These are phyloP conservation scores for Botrytis cinerea DNA, from an alignment of 2,329 filamentous ascomycete species.

Conservation along the genomic window DNA sequence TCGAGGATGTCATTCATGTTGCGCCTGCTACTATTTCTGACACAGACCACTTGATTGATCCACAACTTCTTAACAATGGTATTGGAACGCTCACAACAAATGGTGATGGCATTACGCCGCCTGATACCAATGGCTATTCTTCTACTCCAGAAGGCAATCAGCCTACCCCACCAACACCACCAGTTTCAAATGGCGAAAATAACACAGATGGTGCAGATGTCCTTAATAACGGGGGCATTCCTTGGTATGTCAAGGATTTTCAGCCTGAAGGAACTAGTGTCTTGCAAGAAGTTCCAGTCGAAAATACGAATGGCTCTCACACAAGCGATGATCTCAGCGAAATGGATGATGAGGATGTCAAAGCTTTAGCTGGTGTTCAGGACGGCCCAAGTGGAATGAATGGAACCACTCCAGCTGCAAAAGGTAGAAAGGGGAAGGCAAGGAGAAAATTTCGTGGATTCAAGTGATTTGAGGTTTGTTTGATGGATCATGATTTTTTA, in stretches of 20 bases:
- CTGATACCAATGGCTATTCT: conserved; percentile 51
- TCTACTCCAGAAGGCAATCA: conserved; percentile 30
- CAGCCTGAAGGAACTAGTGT: conserved; percentile 79
- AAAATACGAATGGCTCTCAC: conserved; percentile 66
- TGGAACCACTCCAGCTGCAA: conserved; percentile 26
- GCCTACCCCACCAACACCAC: conserved; percentile 61
- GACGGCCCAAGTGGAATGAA: conserved; percentile 27
- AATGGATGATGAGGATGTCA: conserved; percentile 86
- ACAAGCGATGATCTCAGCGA: conserved; percentile 90
- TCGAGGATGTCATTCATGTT: conserved; percentile 25
- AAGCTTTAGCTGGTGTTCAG: conserved; percentile 56
- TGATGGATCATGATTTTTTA: conserved; percentile 4
- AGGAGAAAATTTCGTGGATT: conserved; percentile 35
- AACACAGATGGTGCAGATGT: conserved; percentile 27
- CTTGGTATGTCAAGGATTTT: conserved; percentile 85
- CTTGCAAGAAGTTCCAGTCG: conserved; percentile 52
- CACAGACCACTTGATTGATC: conserved; percentile 37
- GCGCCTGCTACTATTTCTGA: conserved; percentile 15
- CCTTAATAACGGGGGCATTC: conserved; percentile 73
- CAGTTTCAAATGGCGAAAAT: conserved; percentile 61
- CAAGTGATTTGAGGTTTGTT: conserved; percentile 17
- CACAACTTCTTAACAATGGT: conserved; percentile 6
- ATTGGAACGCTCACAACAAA: conserved; percentile 37
- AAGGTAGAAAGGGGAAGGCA: conserved; percentile 36
- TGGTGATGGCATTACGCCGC: conserved; percentile 44